Conservation (phyloP, 768 basidiomycete genomes). For the Suillus weaverae region DNA sequence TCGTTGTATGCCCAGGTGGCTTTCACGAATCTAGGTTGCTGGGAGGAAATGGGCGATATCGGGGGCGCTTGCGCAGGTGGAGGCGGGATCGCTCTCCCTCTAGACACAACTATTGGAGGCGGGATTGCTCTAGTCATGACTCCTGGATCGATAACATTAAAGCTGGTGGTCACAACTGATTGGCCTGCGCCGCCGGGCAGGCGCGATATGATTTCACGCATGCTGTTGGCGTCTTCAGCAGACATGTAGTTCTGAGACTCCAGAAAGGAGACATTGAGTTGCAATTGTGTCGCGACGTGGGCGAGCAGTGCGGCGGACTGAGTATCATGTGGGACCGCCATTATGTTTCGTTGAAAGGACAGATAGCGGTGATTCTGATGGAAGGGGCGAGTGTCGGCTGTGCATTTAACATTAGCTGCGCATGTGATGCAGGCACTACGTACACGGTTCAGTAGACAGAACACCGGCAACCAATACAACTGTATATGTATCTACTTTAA, state of each 20-base stretch:
- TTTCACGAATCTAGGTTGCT: conserved; percentile 20
- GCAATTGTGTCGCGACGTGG: conserved; percentile 58
- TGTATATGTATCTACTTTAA: neutral
- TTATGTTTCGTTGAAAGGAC: conserved; percentile 6
- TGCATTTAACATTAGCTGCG: neutral
- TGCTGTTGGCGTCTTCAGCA: conserved; percentile 41
- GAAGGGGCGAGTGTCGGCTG: neutral
- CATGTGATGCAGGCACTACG: neutral
- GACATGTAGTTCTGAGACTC: conserved; percentile 55
- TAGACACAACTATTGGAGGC: conserved; percentile 5
- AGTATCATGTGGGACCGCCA: conserved; percentile 27
- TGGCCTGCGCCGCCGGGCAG: conserved; percentile 34
- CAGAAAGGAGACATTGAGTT: conserved; percentile 58
- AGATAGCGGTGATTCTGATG: neutral
- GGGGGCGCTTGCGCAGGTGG: neutral
- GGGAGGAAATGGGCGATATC: conserved; percentile 8
- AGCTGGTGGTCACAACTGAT: conserved; percentile 13
- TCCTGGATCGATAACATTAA: conserved; percentile 9
- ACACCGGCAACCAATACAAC: neutral
- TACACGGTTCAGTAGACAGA: neutral
- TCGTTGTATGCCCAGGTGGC: conserved; percentile 73
- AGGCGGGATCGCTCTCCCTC: conserved; percentile 19
- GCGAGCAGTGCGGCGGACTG: conserved; percentile 49
- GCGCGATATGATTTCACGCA: conserved; percentile 47
- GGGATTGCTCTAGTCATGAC: conserved; percentile 8